These are phyloP conservation scores for Cytospora paraplurivora DNA, from an alignment of 2,329 filamentous ascomycete species.

Conservation along the genomic window DNA sequence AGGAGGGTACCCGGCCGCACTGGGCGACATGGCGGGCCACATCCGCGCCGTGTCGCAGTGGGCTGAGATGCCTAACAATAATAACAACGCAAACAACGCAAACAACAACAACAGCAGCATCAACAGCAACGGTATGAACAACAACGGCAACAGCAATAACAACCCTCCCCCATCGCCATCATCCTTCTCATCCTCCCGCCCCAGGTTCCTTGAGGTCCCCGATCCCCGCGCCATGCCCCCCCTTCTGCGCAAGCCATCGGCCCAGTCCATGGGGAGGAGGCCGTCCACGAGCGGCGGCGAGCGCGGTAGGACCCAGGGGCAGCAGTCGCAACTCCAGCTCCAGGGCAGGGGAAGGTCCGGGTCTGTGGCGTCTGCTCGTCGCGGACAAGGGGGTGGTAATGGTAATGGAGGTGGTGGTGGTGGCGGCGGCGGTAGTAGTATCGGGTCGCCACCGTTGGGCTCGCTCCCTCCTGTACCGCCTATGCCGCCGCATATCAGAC, in stretches of 20 bases:
- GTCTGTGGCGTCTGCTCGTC: conserved; percentile 19
- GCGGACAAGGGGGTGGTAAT: background rate
- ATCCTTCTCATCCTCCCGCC: conserved; percentile 2
- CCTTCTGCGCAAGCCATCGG: conserved; percentile 12
- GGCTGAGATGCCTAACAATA: conserved; percentile 10
- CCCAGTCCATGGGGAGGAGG: background rate
- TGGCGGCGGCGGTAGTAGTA: too few species aligned
- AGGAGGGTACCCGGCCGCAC: conserved; percentile 1
- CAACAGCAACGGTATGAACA: too few species aligned
- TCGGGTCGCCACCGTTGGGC: conserved; percentile 5
- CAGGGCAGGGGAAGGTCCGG: conserved; percentile 12
- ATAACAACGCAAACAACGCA: too few species aligned
- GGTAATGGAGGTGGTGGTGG: too few species aligned
- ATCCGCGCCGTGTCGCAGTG: conserved; percentile 24
- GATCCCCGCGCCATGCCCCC: conserved; percentile 4
- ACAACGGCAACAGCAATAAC: too few species aligned
- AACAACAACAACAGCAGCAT: too few species aligned
- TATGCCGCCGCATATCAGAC: conserved; percentile 23
- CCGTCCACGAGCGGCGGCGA: conserved; percentile 27
- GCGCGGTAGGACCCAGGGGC: background rate
- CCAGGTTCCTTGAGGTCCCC: conserved; percentile 21
- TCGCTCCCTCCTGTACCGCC: conserved; percentile 11
- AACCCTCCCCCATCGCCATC: too few species aligned
- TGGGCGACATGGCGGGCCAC: conserved; percentile 18
- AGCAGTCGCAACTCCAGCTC: conserved; percentile 3